Percentiles rank a stretch among this genome's conserved stretches.
Conservation (phyloP, 495 filamentous ascomycete genomes). For the Penicillium odoratum region DNA sequence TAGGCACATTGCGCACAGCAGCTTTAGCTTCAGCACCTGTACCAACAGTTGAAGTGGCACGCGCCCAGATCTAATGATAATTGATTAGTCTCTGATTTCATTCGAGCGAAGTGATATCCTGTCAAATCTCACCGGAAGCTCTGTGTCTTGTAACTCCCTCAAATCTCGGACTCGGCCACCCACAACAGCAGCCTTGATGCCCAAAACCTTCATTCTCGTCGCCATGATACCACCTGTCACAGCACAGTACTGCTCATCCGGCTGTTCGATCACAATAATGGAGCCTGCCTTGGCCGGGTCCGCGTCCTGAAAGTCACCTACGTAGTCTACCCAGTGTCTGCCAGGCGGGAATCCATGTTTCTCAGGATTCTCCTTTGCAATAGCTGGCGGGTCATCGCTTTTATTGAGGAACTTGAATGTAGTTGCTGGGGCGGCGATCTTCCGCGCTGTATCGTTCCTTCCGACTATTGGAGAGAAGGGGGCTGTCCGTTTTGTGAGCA, state of each 20-base stretch:
- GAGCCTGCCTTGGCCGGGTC: slow-evolving; percentile 43
- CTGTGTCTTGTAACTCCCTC: slow-evolving; percentile 46
- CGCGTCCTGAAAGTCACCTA: slow-evolving; percentile 22
- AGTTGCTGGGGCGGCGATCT: slow-evolving; percentile 57
- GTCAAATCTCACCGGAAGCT: slow-evolving; percentile 45
- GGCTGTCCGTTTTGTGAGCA: slow-evolving; percentile 16
- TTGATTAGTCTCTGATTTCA: neutral
- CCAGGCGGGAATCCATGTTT: slow-evolving; percentile 39
- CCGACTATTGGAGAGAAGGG: slow-evolving; percentile 37
- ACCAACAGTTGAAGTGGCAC: slow-evolving; percentile 57
- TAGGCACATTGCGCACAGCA: slow-evolving; percentile 52
- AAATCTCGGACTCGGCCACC: slow-evolving; percentile 65
- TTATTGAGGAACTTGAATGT: slow-evolving; percentile 65
- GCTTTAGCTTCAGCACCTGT: slow-evolving; percentile 60
- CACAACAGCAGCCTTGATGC: slow-evolving; percentile 57
- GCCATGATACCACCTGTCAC: slow-evolving; percentile 71
- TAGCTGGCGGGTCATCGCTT: slow-evolving; percentile 24
- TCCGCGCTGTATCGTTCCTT: slow-evolving; percentile 32
- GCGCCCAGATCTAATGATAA: slow-evolving; percentile 52
- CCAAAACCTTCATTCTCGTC: slow-evolving; percentile 55
- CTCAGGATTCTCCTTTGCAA: slow-evolving; percentile 25
- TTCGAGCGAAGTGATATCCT: too few species aligned
- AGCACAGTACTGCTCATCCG: slow-evolving; percentile 58
- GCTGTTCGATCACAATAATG: slow-evolving; percentile 61
- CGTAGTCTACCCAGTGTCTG: slow-evolving; percentile 62